Evolutionary conservation across 371 early-diverging fungal species (phyloP).

Genomic region (Apophysomyces elegans): DNA sequence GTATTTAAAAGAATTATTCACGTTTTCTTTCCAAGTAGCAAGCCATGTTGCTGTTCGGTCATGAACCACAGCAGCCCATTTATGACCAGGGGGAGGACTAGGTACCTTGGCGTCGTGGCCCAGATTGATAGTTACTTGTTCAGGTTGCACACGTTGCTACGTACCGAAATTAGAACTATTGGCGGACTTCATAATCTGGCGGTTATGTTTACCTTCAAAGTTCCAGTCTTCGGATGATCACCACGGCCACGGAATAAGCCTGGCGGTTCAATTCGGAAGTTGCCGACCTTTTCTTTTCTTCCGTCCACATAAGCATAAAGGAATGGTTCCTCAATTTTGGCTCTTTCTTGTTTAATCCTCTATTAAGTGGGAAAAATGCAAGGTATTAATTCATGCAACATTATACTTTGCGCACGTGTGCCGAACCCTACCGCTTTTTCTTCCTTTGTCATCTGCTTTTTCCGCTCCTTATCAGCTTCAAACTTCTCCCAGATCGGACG

Average conservation of each 20-base stretch:
- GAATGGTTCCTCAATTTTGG: constrained; percentile 74
- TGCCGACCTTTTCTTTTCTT: constrained; percentile 96
- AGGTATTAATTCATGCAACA: constrained; percentile 12
- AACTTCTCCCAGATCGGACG: constrained; percentile 83
- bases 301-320: constrained; percentile 84
- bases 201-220: constrained; percentile 70
- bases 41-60: constrained; percentile 96
- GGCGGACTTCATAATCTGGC: constrained; percentile 3
- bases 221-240: constrained; percentile 94
- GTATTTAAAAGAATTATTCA: constrained; percentile 91
- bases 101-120: constrained; percentile 82
- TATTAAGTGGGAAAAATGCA: constrained; percentile 13
- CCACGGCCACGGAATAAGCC: constrained; percentile 97
- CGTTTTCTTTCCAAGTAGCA: constrained; percentile 97
- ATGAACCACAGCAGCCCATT: constrained; percentile 88
- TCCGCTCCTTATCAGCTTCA: constrained; percentile 74
- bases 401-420: constrained; percentile 9
- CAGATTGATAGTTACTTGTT: constrained; percentile 93
- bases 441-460: constrained; percentile 88
- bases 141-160: constrained; percentile 84
- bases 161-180: constrained; percentile 3
- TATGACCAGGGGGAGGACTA: constrained; percentile 85
- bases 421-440: constrained; percentile 71
- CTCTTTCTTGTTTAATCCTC: constrained; percentile 77
- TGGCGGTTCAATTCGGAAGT: constrained; percentile 97